phyloP scores from a whole-genome alignment of 345 rosid genomes.

The Carallia brachiata region DNA sequence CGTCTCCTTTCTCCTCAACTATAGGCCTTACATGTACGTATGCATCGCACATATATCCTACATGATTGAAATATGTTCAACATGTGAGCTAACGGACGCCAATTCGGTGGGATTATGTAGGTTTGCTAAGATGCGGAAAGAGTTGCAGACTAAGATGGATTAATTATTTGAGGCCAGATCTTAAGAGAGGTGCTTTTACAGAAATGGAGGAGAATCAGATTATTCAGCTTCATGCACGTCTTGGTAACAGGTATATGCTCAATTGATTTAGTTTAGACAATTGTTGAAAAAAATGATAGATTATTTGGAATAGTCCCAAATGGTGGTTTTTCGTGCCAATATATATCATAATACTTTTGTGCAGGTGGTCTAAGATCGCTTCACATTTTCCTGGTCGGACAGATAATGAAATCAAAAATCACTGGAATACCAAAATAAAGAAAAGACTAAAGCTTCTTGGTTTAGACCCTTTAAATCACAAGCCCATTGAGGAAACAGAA shows the following conservation, averaged over 20 bases:
- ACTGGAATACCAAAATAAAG: slow-evolving; percentile 90
- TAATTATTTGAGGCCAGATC: slow-evolving; percentile 87
- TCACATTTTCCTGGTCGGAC: slow-evolving; percentile 88
- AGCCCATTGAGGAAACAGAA: slow-evolving; percentile 32
- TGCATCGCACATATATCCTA: neutral
- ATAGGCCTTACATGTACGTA: too few relatives aligned
- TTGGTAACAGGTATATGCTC: slow-evolving; percentile 65
- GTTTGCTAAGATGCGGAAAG: slow-evolving; percentile 83
- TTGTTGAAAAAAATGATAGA: too few relatives aligned
- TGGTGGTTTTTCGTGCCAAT: too few relatives aligned
- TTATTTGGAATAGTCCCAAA: too few relatives aligned
- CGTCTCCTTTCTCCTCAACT: too few relatives aligned
- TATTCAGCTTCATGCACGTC: slow-evolving; percentile 73
- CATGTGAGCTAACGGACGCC: neutral
- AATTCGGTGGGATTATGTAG: slow-evolving; percentile 30
- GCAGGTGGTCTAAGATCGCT: slow-evolving; percentile 97
- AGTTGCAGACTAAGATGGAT: slow-evolving; percentile 96
- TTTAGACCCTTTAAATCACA: slow-evolving; percentile 61
- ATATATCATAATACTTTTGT: neutral
- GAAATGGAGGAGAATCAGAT: slow-evolving; percentile 79
- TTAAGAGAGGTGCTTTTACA: slow-evolving; percentile 77
- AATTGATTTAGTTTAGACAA: too few relatives aligned
- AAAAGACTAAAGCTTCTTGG: slow-evolving; percentile 69
- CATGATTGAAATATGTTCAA: neutral
- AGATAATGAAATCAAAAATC: slow-evolving; percentile 92